Percentiles rank a stretch among this genome's conserved stretches.
Evolutionary conservation across 345 rosid genomes (phyloP).

Genomic region (Eutrema yunnanense): DNA sequence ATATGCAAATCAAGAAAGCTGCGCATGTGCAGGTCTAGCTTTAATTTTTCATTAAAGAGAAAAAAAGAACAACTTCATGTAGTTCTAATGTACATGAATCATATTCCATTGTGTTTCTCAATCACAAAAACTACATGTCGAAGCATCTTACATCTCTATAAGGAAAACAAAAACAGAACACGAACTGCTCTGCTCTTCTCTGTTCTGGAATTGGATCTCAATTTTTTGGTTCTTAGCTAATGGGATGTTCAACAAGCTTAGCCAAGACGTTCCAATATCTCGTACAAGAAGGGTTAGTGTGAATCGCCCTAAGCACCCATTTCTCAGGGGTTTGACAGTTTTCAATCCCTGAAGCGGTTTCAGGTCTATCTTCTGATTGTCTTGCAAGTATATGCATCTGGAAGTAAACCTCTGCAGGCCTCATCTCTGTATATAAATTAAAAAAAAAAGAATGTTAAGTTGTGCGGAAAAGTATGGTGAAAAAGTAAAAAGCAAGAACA

Average conservation of each 20-base stretch:
- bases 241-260: constrained; percentile 38
- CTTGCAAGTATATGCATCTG: constrained; percentile 91
- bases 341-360: constrained; percentile 40
- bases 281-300: constrained; percentile 64
- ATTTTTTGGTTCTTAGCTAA: not conserved
- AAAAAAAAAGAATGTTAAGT: not conserved
- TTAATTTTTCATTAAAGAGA: not conserved
- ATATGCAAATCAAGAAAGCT: not conserved
- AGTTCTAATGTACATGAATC: constrained; percentile 8
- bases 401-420: constrained; percentile 81
- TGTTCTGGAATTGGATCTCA: not conserved
- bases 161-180: not conserved
- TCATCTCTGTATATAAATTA: constrained; percentile 53
- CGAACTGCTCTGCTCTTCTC: not conserved
- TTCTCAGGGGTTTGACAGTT: constrained; percentile 57
- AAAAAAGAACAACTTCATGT: not conserved
- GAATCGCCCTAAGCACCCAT: constrained; percentile 89
- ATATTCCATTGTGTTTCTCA: constrained; percentile 9
- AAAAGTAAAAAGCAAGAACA: not conserved
- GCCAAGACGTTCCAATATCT: constrained; percentile 77
- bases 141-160: not conserved
- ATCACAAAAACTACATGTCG: not conserved
- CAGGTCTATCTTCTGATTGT: constrained; percentile 30
- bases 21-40: not conserved
- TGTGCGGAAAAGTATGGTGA: not conserved